Percentiles rank a stretch among this genome's conserved stretches.
These are phyloP conservation scores for Medicago arabica DNA, from an alignment of 306 rosid genomes.

Conservation along the genomic window DNA sequence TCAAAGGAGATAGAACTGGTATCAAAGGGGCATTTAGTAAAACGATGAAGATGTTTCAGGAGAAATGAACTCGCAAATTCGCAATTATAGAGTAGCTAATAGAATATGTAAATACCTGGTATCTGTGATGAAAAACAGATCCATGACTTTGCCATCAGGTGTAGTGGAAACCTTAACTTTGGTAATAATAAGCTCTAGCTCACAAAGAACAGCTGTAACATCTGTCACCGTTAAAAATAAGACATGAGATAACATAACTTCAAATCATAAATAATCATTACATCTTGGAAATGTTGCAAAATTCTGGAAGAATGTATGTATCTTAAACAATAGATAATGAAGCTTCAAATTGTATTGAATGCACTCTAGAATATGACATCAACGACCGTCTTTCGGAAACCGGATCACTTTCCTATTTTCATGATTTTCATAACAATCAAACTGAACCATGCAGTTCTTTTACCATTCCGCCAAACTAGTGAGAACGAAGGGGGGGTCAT, in stretches of 20 bases:
- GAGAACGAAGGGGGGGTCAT: not conserved
- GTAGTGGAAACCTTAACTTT: constrained; percentile 97
- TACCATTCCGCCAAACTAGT: not conserved
- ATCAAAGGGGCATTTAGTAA: constrained; percentile 20
- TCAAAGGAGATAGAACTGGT: constrained; percentile 12
- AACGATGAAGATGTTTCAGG: constrained; percentile 13
- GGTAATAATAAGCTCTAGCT: constrained; percentile 78
- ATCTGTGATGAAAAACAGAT: constrained; percentile 91
- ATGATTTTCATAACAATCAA: not conserved
- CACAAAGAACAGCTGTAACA: constrained; percentile 86
- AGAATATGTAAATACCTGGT: constrained; percentile 62
- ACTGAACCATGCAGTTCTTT: not conserved
- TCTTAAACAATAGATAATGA: too few species aligned
- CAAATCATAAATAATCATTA: too few species aligned
- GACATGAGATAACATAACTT: constrained; percentile 9
- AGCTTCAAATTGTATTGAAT: not conserved
- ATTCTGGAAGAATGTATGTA: not conserved
- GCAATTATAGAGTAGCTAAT: constrained; percentile 12
- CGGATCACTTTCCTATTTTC: not conserved
- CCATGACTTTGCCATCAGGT: constrained; percentile 95
- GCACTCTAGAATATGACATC: not conserved
- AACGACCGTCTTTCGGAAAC: not conserved
- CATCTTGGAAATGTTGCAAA: not conserved
- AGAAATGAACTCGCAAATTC: not conserved
- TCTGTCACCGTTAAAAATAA: constrained; percentile 55